Evolutionary conservation across 768 basidiomycete genomes (phyloP), one percentile per base, ranked within the genome.

Genomic region (Amanita pseudoporphyria): DNA sequence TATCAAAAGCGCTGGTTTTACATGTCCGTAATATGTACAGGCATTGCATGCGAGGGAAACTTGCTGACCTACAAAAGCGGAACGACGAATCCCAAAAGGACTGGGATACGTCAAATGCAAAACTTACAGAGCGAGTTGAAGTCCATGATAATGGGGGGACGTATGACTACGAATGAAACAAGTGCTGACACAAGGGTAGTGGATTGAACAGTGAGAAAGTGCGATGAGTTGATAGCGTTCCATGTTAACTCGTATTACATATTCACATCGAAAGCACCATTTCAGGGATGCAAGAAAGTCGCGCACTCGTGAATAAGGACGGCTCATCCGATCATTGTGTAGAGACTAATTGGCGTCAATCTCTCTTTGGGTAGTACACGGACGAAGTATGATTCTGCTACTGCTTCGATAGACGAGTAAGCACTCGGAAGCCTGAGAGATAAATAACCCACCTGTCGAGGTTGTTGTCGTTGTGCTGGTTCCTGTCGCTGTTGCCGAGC

Each of bases 401-500:
- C 47, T 49, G 36, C 26, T 43, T 16, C 14, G 28, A 16, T n/a
- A 28, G n/a, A 4, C n/a, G n/a, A 35, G 44, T 36, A 5, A 44
- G 54, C 19, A 41, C 36, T 31, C 46, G 42, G 21, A 26, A 52
- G 45, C n/a, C 52, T 35, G 47, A 46, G 54, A 30, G 50, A 53
- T 44, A 55, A 53, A 10, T 47, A 56, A 37, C 38, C 53, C 44
- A 57, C 58, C 44, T 55, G 64, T 50, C 55, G 64, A 9, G 53
- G 55, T 32, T 47, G 65, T 46, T 50, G 57, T 40, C 62, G 58
- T 43, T 55, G 54, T 19, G 32, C 43, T 9, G 52, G 46, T n/a
- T 51, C 58, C 31, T 61, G 60, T 49, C 64, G 63, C 4, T 54
- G 54, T 39, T 60, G 62, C 46, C 67, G 63, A n/a, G 66, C 67